A percentile compares a stretch with the other conserved stretches of the same genome.
phyloP scores from a whole-genome alignment of 2,329 filamentous ascomycete species.

The Diaporthe vexans region DNA sequence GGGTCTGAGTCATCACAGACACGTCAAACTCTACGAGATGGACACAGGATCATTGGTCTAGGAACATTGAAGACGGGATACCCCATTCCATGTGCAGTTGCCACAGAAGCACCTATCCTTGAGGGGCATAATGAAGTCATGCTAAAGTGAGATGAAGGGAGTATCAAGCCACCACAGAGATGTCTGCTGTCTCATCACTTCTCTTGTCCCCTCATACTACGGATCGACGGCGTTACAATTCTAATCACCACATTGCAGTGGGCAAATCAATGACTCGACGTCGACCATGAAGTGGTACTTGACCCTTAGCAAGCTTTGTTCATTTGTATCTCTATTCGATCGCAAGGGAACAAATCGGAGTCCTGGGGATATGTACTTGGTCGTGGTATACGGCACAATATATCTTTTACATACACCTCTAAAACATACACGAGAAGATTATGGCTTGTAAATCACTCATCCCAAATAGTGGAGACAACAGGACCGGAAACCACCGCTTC shows the following conservation, averaged over 20 bases:
- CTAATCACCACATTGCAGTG: not conserved
- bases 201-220: not conserved
- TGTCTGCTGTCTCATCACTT: not conserved
- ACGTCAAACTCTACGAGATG: not conserved
- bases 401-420: not conserved
- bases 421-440: conserved; percentile 3
- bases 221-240: not conserved
- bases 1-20: not conserved
- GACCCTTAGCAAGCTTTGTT: not conserved
- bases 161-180: not conserved
- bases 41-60: not conserved
- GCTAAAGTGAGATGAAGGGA: not conserved
- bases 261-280: not conserved
- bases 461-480: conserved; percentile 43
- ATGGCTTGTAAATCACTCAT: conserved; percentile 32
- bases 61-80: too few species aligned
- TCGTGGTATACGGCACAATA: not conserved
- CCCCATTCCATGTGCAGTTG: not conserved
- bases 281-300: not conserved
- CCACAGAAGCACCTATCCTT: not conserved
- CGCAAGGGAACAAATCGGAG: not conserved
- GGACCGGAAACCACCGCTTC: conserved; percentile 41
- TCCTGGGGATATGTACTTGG: not conserved
- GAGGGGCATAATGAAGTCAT: not conserved
- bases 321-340: not conserved